Base-by-base conservation (phyloP, 208 protist species). In the Spongospora subterranea region DNA sequence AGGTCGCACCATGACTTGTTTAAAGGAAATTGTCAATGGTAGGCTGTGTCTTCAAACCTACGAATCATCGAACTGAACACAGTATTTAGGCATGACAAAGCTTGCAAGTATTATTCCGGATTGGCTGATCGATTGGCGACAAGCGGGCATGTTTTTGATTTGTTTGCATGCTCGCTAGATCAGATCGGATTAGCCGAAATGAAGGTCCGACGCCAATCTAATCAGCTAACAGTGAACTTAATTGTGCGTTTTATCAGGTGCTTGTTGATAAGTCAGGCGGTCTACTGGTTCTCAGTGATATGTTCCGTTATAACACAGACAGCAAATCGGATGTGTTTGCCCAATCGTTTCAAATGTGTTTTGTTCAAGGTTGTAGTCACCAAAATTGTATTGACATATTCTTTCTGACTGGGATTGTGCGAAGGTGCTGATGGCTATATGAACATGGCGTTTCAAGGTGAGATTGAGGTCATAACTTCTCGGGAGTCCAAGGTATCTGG, bases 81-180 rank as follows among this genome's bases (percentile, higher is more conserved):
- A 24, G 50, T 29, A 29, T 60, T 60, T 24, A 60, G 50, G 50
- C 50, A 60, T 66, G 94, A 92, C 35, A 95, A 95, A 91, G 93
- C 96, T 24, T 46, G 76, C 35, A 93, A 94, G 91, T 98, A 97
- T 93, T 99, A 98, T 94, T 95, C 97, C 46, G 95, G 92, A 11
- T 94, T 99, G 0, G 98, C 98, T 92, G 95, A 96, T 54, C 95
- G 96, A 45, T 96, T 98, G 53, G 97, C 97, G 35, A 91, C 92
- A 35, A 96, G 97, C 46, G 97, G 98, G 0, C 97, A 99, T 95
- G 94, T 95, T 1, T 94, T 99, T 41, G 98, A 98, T 94, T 95
- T 98, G 77, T 99, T 99, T 89, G 96, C 96, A 6, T 98, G 97
- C 91, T 96, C 96, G 0, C 94, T 99, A 17, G 98, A 99, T 93